Base-by-base conservation (phyloP, 306 rosid genomes). In the Cicer bijugum region DNA sequence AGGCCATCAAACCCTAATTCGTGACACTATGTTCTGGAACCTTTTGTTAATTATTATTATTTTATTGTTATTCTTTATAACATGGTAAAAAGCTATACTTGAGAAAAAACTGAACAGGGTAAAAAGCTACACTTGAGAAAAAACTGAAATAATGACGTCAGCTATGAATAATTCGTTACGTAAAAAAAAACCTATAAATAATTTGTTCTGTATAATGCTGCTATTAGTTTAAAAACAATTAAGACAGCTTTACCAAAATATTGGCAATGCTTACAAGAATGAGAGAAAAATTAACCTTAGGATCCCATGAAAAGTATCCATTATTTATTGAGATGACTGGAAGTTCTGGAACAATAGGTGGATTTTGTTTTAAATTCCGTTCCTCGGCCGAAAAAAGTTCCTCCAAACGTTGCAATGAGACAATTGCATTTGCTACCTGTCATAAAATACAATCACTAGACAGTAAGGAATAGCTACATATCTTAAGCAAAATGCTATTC, bases 291-390 rank as follows among this genome's bases (percentile, higher is more conserved):
- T 8, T 72, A 75, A 92, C 97, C 97, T 87, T 84, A 40, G 85
- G 43, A 78, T 92, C 90, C 97, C 98, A 92, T 11, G 97, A 92
- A 81, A 92, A 90, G 78, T 71, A 69, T 8, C 98, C 98, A 73
- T 92, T 71, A 73, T 77, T 82, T 19, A 92, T 88, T 70, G 90
- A 87, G 40, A 92, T 87, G 70, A 92, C 97, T 23, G 97, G 92
- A 75, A 87, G 84, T 65, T 82, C 92, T 4, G 86, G 87, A 70
- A 86, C 81, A 80, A 89, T 71, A 28, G 95, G 90, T 8, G 83
- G 95, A 76, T 89, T 92, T 11, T 86, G 90, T 45, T 60, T 74
- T 48, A 88, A 83, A 78, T 75, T 62, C 82, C 93, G 71, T 81
- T 89, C 98, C 78, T 90, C 90, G 35, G 80, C 78, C 67, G 82